Conservation (phyloP, 2,329 filamentous ascomycete species). For the Helotiales sp. region DNA sequence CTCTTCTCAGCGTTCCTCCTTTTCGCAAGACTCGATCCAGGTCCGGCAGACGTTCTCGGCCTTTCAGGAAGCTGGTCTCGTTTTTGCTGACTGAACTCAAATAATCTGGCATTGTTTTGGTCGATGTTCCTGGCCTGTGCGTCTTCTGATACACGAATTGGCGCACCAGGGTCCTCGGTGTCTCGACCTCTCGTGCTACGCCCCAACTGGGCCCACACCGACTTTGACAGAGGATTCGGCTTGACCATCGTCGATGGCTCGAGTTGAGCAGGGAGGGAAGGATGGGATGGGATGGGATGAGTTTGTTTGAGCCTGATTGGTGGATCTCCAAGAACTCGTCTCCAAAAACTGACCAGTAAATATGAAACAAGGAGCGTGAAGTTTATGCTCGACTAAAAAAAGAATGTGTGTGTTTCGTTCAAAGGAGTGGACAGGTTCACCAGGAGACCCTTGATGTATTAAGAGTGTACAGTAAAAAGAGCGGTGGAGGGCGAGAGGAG, state of each 20-base stretch:
- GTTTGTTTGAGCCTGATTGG: conserved; percentile 29
- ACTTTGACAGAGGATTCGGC: conserved; percentile 28
- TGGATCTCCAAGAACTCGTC: conserved; percentile 14
- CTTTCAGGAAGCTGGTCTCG: conserved; percentile 35
- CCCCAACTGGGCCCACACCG: conserved; percentile 31
- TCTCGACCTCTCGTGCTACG: conserved; percentile 36
- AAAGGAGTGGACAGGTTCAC: conserved; percentile 43
- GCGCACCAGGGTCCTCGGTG: conserved; percentile 35
- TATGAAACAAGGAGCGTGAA: conserved; percentile 14
- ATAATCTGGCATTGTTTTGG: conserved; percentile 26
- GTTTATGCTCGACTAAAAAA: conserved; percentile 33
- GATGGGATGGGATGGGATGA: conserved; percentile 5
- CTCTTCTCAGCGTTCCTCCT: conserved; percentile 35
- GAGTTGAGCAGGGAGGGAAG: neutral
- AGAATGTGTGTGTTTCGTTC: conserved; percentile 13
- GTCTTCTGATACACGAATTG: conserved; percentile 40
- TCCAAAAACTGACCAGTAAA: neutral
- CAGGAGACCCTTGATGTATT: conserved; percentile 38
- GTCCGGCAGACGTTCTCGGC: conserved; percentile 41
- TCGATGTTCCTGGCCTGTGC: conserved; percentile 35
- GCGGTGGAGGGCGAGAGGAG: conserved; percentile 12
- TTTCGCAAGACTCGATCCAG: conserved; percentile 30
- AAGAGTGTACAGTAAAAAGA: conserved; percentile 19
- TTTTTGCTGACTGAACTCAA: conserved; percentile 31
- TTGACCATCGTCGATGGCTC: conserved; percentile 32